Percentiles rank a stretch among this genome's conserved stretches.
phyloP scores from a whole-genome alignment of 345 rosid genomes.

The Populus simonii region DNA sequence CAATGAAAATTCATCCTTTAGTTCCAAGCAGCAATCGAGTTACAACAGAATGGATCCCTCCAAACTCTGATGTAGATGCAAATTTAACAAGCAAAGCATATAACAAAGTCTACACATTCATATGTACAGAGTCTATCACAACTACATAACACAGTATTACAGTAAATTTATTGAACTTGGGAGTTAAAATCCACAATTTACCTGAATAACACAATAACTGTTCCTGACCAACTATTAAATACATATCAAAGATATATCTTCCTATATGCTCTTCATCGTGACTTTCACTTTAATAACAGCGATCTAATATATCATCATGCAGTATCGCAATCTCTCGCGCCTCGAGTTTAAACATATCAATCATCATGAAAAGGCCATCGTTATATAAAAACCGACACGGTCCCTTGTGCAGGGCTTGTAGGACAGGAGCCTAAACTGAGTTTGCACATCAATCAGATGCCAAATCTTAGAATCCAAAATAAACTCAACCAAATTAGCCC shows the following conservation, averaged over 20 bases:
- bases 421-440: no score
- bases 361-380: not conserved
- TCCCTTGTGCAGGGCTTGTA: no score
- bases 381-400: no score
- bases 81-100: not conserved
- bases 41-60: not conserved
- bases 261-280: not conserved
- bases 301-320: no score
- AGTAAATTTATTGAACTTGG: not conserved
- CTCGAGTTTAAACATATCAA: not conserved
- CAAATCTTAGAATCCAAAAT: no score
- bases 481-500: no score
- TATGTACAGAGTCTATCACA: not conserved
- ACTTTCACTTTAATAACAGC: not conserved
- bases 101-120: not conserved
- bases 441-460: no score
- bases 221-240: no score
- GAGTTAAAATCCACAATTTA: no score
- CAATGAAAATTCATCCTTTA: conserved; percentile 9
- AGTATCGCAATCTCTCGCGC: not conserved
- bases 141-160: not conserved
- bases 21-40: not conserved
- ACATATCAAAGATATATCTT: not conserved
- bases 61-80: not conserved
- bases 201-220: no score